These are phyloP conservation scores for Nemania bipapillata DNA, from an alignment of 2,329 filamentous ascomycete genomes.

Conservation along the genomic window DNA sequence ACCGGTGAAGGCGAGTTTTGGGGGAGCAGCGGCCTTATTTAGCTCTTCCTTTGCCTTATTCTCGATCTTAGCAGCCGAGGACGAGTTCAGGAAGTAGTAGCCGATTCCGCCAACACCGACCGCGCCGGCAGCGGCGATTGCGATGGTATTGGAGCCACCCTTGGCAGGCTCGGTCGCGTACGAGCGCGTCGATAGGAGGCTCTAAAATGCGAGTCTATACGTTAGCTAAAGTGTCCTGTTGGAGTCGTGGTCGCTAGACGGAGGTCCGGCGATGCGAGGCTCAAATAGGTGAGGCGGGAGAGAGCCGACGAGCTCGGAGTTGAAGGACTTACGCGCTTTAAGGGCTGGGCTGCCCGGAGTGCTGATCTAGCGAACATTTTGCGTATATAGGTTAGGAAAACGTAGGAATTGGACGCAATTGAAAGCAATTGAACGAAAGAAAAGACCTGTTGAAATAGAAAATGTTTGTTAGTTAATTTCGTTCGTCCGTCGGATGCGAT, in stretches of 20 bases:
- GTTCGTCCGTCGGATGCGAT: conserved; percentile 23
- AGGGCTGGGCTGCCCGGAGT: conserved; percentile 65
- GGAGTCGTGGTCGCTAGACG: conserved; percentile 2
- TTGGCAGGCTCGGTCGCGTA: conserved; percentile 76
- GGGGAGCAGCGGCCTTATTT: conserved; percentile 50
- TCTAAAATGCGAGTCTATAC: conserved; percentile 32
- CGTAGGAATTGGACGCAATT: conserved; percentile 13
- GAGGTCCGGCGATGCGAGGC: conserved; percentile 18
- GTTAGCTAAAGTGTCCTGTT: conserved; percentile 35
- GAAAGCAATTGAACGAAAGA: not conserved
- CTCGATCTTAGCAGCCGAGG: conserved; percentile 67
- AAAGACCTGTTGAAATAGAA: conserved; percentile 1
- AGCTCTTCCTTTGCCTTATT: conserved; percentile 61
- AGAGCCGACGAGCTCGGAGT: conserved; percentile 19
- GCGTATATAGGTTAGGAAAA: conserved; percentile 11
- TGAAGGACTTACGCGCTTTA: conserved; percentile 62
- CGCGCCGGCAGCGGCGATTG: conserved; percentile 71
- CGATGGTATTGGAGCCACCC: conserved; percentile 66
- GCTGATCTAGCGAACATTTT: conserved; percentile 69
- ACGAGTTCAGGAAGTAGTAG: conserved; percentile 66
- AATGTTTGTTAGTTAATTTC: not conserved
- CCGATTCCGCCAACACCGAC: conserved; percentile 67
- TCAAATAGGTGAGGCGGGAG: not conserved
- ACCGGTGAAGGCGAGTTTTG: conserved; percentile 73
- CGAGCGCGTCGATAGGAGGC: conserved; percentile 46